Evolutionary conservation across 2,329 filamentous ascomycete genomes (phyloP), one percentile per base, ranked within the genome.

Genomic region (Biscogniauxia marginata): DNA sequence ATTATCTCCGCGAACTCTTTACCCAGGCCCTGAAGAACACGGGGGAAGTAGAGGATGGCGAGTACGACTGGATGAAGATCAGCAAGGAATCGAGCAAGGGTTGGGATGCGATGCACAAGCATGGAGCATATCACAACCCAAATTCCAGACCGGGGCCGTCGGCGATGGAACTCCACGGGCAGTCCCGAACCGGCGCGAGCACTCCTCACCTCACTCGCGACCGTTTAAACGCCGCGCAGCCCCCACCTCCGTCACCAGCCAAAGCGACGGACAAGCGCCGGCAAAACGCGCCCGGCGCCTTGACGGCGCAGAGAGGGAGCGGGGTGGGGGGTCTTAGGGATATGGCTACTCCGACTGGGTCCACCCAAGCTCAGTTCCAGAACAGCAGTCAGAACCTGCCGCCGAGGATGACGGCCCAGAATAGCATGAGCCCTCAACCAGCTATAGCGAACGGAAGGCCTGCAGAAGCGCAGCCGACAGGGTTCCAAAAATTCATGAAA

Each of bases 11-110:
- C 49, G 93, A 97, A 70, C 86, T 99, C 55, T 96, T 99, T 79
- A 97, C 93, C 1, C 91, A 96, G 75, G 91, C 93, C 19, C 83
- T 98, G 62, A 96, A 97, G 84, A 93, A 92, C 73, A 89, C 90
- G 1, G 93, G 93, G 54, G 93, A 96, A 68, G 88, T 97, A 7
- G 95, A 98, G 73, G 95, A 99, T 75, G 95, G 95, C 70, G 93
- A 98, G 74, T 99, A 98, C 75, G 95, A 99, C 78, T 99, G 95
- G 95, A 96, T 98, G 91, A 97, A 96, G 83, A 82, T 96, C 67
- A 95, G 91, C 79, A 86, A 86, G 74, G 81, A 84, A 70, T 79
- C 82, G 68, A 91, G 92, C 77, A 95, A 96, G 77, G 92, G 92
- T 61, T 96, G 91, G 91, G 91, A 96, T 76, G 85, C 84, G 57